Conservation (phyloP, 306 rosid species). For the Vigna trinervia region DNA sequence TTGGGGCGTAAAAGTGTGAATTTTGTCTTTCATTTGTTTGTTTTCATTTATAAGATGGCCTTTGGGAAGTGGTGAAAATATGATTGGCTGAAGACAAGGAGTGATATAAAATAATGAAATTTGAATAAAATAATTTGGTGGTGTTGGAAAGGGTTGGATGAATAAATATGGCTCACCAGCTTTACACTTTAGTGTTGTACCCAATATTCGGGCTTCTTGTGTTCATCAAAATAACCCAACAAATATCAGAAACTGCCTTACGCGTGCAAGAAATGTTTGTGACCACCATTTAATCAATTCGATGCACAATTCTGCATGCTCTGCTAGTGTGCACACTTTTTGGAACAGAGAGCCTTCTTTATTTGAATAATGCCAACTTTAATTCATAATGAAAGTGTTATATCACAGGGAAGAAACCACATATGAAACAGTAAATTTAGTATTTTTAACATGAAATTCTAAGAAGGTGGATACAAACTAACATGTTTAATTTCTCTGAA, state of each 20-base stretch:
- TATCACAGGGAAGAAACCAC: neutral
- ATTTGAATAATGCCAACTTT: conserved; percentile 15
- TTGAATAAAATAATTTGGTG: conserved; percentile 16
- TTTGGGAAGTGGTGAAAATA: neutral
- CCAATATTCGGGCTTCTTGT: conserved; percentile 33
- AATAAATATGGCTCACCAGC: conserved; percentile 9
- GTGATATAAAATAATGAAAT: neutral
- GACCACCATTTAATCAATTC: neutral
- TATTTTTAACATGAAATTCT: no score
- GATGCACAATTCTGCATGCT: neutral
- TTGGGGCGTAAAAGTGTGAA: neutral
- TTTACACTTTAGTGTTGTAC: conserved; percentile 31
- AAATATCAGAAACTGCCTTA: neutral
- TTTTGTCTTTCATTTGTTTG: conserved; percentile 4
- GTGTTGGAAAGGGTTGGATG: conserved; percentile 9
- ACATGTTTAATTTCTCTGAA: no score
- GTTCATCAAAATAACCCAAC: neutral
- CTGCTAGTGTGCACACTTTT: neutral
- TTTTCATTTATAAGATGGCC: neutral
- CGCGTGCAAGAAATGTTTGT: conserved; percentile 42
- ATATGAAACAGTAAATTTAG: no score
- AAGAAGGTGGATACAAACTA: no score
- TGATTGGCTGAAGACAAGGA: neutral
- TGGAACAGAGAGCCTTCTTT: neutral
- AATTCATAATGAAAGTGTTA: neutral